Percentiles rank a stretch among this genome's conserved stretches.
These are phyloP conservation scores for Simplicillium sp. DNA, from an alignment of 2,329 filamentous ascomycete genomes.

Conservation along the genomic window DNA sequence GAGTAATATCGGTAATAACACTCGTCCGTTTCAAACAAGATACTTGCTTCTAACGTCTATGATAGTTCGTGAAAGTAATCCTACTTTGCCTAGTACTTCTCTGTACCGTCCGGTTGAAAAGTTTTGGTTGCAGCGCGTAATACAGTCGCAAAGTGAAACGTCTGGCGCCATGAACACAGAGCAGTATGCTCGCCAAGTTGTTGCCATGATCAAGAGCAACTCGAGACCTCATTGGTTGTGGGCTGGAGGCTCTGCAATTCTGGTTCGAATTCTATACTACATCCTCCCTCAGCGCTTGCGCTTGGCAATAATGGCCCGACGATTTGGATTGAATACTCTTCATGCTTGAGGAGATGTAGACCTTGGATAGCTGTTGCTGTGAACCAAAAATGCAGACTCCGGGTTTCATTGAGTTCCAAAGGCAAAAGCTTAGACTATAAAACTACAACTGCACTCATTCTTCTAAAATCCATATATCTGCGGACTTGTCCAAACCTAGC, in stretches of 20 bases:
- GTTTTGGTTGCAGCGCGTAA: slow-evolving; percentile 8
- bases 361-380: too few relatives aligned
- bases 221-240: slow-evolving; percentile 10
- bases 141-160: slow-evolving; percentile 1
- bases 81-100: slow-evolving; percentile 7
- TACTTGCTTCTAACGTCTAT: not conserved
- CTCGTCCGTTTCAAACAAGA: too few relatives aligned
- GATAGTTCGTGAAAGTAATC: slow-evolving; percentile 7
- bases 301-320: slow-evolving; percentile 3
- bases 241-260: slow-evolving; percentile 5
- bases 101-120: slow-evolving; percentile 6
- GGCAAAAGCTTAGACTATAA: too few relatives aligned
- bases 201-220: slow-evolving; percentile 7
- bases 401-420: too few relatives aligned
- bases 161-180: slow-evolving; percentile 6
- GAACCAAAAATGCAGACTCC: too few relatives aligned
- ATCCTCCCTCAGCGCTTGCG: slow-evolving; percentile 6
- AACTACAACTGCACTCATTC: too few relatives aligned
- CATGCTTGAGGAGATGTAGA: not conserved
- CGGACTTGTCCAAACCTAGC: too few relatives aligned
- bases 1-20: slow-evolving; percentile 10
- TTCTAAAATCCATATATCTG: too few relatives aligned
- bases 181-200: slow-evolving; percentile 8
- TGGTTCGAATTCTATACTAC: slow-evolving; percentile 14
- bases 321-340: slow-evolving; percentile 2